A percentile compares a stretch with the other conserved stretches of the same genome.
These are phyloP conservation scores for Trichoderma erinaceum DNA, from an alignment of 495 filamentous ascomycete genomes.

Conservation along the genomic window DNA sequence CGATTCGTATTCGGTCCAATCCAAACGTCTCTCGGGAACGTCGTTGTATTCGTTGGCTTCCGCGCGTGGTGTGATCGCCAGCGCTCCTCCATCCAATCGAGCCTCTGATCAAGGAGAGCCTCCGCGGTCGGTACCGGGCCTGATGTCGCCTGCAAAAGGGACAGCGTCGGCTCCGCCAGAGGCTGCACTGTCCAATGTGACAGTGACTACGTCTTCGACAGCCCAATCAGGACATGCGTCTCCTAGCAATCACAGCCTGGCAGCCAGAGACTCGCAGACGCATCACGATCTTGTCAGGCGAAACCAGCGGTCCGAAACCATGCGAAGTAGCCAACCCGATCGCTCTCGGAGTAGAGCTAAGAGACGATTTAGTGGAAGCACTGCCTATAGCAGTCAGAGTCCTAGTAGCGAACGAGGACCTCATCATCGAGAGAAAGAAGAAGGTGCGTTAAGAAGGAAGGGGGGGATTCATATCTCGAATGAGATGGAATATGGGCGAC, in stretches of 20 bases:
- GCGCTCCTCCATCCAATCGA: conserved; percentile 37
- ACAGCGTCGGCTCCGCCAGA: conserved; percentile 37
- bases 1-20: conserved; percentile 40
- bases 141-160: conserved; percentile 36
- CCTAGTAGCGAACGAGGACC: conserved; percentile 50
- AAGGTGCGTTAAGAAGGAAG: conserved; percentile 19
- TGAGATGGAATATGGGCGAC: not conserved
- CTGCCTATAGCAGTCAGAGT: conserved; percentile 63
- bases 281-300: conserved; percentile 33
- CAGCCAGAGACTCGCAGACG: conserved; percentile 35
- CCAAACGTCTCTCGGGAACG: conserved; percentile 58
- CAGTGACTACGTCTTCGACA: conserved; percentile 47
- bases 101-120: conserved; percentile 33
- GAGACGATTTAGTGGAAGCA: conserved; percentile 70
- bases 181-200: conserved; percentile 47
- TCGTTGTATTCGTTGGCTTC: conserved; percentile 60
- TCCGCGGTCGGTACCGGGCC: conserved; percentile 30
- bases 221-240: conserved; percentile 28
- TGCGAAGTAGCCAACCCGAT: conserved; percentile 31
- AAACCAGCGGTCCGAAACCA: conserved; percentile 19
- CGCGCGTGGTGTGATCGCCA: conserved; percentile 35
- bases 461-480: not conserved
- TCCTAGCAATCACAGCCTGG: conserved; percentile 34
- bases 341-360: conserved; percentile 68
- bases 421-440: conserved; percentile 42